Base-by-base conservation (phyloP, 164 flowering plant genomes). In the Paratinospora sagittata region DNA sequence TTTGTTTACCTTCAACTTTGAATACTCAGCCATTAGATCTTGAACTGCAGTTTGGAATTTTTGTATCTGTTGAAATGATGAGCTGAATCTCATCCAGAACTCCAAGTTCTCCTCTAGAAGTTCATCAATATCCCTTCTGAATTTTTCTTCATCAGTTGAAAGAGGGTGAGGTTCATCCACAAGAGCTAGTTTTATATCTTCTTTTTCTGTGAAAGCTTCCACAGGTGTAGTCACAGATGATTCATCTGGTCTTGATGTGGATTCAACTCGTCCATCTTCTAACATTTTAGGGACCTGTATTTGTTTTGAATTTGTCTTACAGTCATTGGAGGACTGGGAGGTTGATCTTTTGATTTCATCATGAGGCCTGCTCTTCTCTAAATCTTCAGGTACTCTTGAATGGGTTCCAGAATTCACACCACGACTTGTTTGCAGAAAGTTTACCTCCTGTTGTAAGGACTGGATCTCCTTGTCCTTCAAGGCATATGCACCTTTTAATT, bases 1-100 rank as follows among this genome's bases (percentile, higher is more conserved):
- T 72, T 78, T 81, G 65, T 76, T 78, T 52, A 73, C 85, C 62
- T 79, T 77, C 21, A 87, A 70, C 70, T 82, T 87, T 6, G 72
- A 63, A 62, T 78, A 36, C 64, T 89, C 93, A 13, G 74, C 75
- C 36, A 81, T 75, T 13, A 91, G 70, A 70, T 89, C 93, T 34
- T 84, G 26, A 2, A 84, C 78, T 70, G 57, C 75, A 9, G 85
- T 82, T 43, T 83, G 87, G 75, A 83, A 89, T 57, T 85, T 85
- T 72, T 89, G 91, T 62, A 90, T 79, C 72, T 86, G 84, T 63
- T 81, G 82, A 57, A 85, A 87, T 24, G 88, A 66, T 47, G 85
- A 73, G 77, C 91, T 87, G 79, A 87, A 88, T 68, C 85, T 83
- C 34, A 87, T 73, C 92, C 89, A 88, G 83, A 87, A 87, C 68